A percentile compares a stretch with the other conserved stretches of the same genome.
These are phyloP conservation scores for Neurospora terricola DNA, from an alignment of 495 filamentous ascomycete species.

Conservation along the genomic window DNA sequence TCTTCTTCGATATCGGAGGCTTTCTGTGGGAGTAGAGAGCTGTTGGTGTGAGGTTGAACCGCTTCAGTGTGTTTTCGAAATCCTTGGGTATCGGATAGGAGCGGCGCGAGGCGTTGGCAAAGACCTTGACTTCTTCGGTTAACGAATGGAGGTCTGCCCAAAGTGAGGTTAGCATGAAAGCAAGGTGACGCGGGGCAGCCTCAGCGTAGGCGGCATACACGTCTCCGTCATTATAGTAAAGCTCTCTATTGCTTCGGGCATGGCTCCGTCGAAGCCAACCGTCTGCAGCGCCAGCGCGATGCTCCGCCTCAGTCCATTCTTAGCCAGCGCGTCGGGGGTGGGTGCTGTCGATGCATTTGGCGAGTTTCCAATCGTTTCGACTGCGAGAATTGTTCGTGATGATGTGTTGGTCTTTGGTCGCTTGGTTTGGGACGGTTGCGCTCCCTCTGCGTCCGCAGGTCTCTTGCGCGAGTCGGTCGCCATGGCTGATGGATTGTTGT, in stretches of 20 bases:
- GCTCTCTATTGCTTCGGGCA: constrained; percentile 32
- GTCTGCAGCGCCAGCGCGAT: constrained; percentile 29
- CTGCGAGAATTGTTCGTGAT: constrained; percentile 1
- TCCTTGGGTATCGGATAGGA: constrained; percentile 27
- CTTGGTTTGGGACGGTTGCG: constrained; percentile 15
- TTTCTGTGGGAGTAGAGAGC: constrained; percentile 32
- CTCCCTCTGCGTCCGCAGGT: constrained; percentile 10
- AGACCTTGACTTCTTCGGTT: constrained; percentile 19
- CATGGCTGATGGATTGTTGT: constrained; percentile 6
- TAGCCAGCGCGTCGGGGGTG: constrained; percentile 24
- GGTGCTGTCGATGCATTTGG: background rate
- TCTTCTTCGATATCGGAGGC: constrained; percentile 24
- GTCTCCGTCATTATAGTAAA: constrained; percentile 29
- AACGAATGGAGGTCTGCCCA: constrained; percentile 25
- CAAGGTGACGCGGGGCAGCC: background rate
- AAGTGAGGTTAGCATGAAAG: constrained; percentile 5
- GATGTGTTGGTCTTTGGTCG: constrained; percentile 17
- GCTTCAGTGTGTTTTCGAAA: constrained; percentile 27
- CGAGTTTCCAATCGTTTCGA: background rate
- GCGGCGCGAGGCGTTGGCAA: constrained; percentile 28
- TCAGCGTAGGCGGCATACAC: constrained; percentile 18
- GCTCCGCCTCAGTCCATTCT: constrained; percentile 27
- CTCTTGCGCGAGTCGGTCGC: constrained; percentile 19
- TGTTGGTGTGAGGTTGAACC: constrained; percentile 25
- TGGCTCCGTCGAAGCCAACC: constrained; percentile 32